These are phyloP conservation scores for Inonotus obliquus DNA, from an alignment of 1,284 basidiomycete genomes.

Conservation along the genomic window DNA sequence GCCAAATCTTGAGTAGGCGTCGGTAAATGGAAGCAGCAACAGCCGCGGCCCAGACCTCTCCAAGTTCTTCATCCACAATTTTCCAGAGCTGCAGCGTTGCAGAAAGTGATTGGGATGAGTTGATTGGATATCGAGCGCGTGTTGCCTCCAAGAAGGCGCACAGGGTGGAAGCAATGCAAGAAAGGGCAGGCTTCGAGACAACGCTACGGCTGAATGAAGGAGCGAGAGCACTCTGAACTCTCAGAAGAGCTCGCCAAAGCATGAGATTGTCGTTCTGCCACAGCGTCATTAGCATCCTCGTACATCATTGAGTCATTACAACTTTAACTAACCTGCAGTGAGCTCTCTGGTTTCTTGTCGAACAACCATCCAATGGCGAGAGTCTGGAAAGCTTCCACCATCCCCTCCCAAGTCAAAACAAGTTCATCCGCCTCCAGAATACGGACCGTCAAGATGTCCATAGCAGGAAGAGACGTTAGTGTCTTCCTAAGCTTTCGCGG, in stretches of 20 bases:
- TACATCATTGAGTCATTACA: not conserved
- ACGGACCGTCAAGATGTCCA: not conserved
- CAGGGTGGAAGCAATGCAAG: not conserved
- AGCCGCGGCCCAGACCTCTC: not conserved
- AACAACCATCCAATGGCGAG: not conserved
- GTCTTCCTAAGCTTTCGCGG: not conserved
- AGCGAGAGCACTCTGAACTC: not conserved
- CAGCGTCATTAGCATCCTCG: not conserved
- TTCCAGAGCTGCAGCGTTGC: constrained; percentile 11
- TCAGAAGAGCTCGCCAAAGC: constrained; percentile 8
- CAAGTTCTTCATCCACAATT: not conserved
- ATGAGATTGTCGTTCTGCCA: not conserved
- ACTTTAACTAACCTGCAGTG: not conserved
- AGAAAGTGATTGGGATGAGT: not conserved
- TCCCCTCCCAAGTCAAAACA: constrained; percentile 1
- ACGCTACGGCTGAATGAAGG: not conserved
- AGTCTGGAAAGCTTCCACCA: constrained; percentile 3
- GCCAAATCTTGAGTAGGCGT: constrained; percentile 3
- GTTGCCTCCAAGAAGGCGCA: not conserved
- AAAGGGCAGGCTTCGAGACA: not conserved
- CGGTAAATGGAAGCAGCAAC: constrained; percentile 2
- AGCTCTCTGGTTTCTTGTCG: not conserved
- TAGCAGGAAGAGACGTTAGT: not conserved
- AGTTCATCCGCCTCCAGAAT: constrained; percentile 8
- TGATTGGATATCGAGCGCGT: not conserved